Evolutionary conservation across 2,329 filamentous ascomycete genomes (phyloP).

Genomic region (Trichoderma koningiopsis): DNA sequence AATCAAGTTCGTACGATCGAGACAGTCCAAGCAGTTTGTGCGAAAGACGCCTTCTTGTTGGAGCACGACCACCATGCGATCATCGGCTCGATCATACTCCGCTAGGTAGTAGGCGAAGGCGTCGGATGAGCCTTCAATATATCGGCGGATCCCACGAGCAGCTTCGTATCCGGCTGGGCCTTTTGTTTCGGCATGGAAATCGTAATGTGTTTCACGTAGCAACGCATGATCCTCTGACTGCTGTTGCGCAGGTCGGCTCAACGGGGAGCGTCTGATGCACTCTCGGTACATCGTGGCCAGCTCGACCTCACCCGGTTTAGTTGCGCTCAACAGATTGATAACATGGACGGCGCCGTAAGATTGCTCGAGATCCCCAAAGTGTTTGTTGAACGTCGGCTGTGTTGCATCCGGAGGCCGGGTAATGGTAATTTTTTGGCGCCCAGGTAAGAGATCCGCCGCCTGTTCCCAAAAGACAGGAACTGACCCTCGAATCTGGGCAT

Average conservation of each 20-base stretch:
- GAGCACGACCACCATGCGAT: constrained; percentile 68
- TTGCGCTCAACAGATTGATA: constrained; percentile 88
- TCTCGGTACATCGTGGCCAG: constrained; percentile 77
- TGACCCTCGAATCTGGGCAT: constrained; percentile 88
- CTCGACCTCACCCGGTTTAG: constrained; percentile 83
- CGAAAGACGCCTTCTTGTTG: constrained; percentile 96
- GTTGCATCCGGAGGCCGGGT: constrained; percentile 88
- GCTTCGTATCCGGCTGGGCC: constrained; percentile 86
- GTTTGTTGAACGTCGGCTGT: constrained; percentile 92
- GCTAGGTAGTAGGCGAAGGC: constrained; percentile 92
- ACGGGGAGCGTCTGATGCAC: constrained; percentile 72
- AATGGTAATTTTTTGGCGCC: constrained; percentile 91
- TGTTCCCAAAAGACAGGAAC: constrained; percentile 99
- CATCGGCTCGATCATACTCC: constrained; percentile 52
- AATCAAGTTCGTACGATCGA: constrained; percentile 93
- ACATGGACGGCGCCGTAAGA: constrained; percentile 90
- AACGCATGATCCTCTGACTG: constrained; percentile 69
- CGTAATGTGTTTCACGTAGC: constrained; percentile 82
- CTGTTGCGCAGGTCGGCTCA: constrained; percentile 63
- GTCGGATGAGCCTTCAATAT: constrained; percentile 78
- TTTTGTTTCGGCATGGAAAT: constrained; percentile 94
- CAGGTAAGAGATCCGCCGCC: constrained; percentile 79
- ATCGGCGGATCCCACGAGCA: constrained; percentile 77
- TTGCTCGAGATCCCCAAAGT: constrained; percentile 84
- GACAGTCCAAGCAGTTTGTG: constrained; percentile 93